Conservation (phyloP, 225 moss, liverwort and hornwort species). For the Pleurozium schreberi region DNA sequence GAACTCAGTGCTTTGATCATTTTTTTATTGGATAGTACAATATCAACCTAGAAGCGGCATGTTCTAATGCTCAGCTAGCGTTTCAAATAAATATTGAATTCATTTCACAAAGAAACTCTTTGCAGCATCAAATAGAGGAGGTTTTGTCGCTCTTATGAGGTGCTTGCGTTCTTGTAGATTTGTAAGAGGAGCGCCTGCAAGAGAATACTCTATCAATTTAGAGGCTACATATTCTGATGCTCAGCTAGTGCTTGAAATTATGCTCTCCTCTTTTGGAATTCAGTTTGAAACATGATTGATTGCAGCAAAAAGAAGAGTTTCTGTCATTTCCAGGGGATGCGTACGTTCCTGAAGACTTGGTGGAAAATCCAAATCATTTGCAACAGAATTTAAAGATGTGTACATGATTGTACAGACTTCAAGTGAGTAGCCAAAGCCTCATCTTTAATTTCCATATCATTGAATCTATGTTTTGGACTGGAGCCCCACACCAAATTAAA, state of each 20-base stretch:
- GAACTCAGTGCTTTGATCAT: neutral
- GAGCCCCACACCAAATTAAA: no score
- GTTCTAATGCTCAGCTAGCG: neutral
- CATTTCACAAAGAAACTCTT: neutral
- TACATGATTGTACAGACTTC: no score
- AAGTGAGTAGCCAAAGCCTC: no score
- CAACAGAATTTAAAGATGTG: no score
- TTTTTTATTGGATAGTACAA: neutral
- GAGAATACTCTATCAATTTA: conserved; percentile 5
- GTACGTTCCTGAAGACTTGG: conserved; percentile 55
- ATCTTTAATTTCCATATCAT: no score
- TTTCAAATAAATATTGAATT: neutral
- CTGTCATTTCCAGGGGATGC: conserved; percentile 20
- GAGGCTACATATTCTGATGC: neutral
- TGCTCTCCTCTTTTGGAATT: neutral
- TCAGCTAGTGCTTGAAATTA: neutral
- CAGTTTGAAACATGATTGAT: neutral
- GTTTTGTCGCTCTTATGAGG: conserved; percentile 16
- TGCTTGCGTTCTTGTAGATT: conserved; percentile 39
- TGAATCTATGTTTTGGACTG: no score
- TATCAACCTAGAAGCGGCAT: neutral
- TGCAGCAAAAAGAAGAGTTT: conserved; percentile 60
- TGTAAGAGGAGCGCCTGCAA: conserved; percentile 34
- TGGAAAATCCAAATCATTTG: no score
- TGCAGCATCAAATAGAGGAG: conserved; percentile 37